phyloP scores from a whole-genome alignment of 1,139 yeast genomes.

The Lodderomyces pseudojiufengensis region DNA sequence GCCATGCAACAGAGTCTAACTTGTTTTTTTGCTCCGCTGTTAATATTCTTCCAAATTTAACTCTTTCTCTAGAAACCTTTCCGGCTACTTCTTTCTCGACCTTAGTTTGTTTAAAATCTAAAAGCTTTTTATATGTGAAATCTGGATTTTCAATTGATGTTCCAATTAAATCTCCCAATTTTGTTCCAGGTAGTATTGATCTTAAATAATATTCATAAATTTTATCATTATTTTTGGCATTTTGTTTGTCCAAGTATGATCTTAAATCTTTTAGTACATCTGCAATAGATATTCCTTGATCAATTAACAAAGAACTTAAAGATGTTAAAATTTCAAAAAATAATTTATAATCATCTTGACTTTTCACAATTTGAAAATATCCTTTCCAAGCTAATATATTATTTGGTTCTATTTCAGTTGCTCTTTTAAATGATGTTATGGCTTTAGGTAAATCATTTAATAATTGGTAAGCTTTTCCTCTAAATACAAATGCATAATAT shows the following conservation, averaged over 20 bases:
- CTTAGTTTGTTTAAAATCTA: conserved; percentile 39
- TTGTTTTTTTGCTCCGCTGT: conserved; percentile 28
- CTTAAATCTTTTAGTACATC: conserved; percentile 48
- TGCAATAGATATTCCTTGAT: conserved; percentile 36
- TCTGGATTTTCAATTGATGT: conserved; percentile 47
- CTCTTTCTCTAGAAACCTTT: conserved; percentile 31
- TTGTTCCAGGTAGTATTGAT: conserved; percentile 60
- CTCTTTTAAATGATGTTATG: conserved; percentile 46
- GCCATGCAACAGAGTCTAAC: conserved; percentile 47
- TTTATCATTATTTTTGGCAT: conserved; percentile 24
- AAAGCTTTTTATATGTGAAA: conserved; percentile 46
- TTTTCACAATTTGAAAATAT: conserved; percentile 42
- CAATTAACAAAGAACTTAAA: conserved; percentile 19
- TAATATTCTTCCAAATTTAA: conserved; percentile 35
- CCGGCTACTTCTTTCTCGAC: conserved; percentile 38
- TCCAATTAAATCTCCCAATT: conserved; percentile 55
- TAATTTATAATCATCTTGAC: conserved; percentile 33
- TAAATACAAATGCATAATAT: conserved; percentile 63
- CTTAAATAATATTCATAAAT: conserved; percentile 48
- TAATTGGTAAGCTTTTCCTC: conserved; percentile 56
- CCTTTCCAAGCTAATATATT: conserved; percentile 83
- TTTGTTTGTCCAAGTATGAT: conserved; percentile 38
- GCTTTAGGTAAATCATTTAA: conserved; percentile 43
- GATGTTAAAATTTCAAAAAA: conserved; percentile 46
- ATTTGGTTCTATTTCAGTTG: conserved; percentile 52